phyloP scores from a whole-genome alignment of 192 early-diverging fungal species.

The Coemansia sp. region DNA sequence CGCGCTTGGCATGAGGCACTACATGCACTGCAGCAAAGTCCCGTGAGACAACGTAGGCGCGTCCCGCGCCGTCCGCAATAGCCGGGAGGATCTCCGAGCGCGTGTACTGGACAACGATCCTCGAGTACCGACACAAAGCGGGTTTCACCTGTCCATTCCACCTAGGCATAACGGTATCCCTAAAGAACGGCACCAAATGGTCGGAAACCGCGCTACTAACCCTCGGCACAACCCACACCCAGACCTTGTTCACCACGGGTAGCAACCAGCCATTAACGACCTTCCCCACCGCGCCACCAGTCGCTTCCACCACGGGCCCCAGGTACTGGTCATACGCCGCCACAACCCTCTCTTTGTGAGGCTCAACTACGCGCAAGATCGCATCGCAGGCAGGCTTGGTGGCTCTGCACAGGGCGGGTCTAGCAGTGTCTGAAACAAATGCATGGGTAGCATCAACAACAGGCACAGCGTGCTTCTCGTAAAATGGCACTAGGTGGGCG shows the following conservation, averaged over 20 bases:
- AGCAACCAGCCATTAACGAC: conserved; percentile 10
- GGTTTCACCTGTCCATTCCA: conserved; percentile 46
- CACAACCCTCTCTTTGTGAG: conserved; percentile 15
- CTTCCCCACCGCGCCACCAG: neutral
- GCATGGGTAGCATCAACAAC: conserved; percentile 9
- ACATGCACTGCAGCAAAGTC: conserved; percentile 28
- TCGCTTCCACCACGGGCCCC: conserved; percentile 26
- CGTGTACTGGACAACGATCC: conserved; percentile 30
- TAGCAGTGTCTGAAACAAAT: conserved; percentile 24
- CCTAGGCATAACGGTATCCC: conserved; percentile 31
- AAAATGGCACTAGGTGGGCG: conserved; percentile 51
- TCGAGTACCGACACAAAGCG: conserved; percentile 25
- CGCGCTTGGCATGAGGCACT: conserved; percentile 27
- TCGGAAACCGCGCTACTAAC: conserved; percentile 21
- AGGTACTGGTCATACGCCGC: conserved; percentile 18
- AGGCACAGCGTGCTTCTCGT: conserved; percentile 37
- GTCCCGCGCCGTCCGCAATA: conserved; percentile 26
- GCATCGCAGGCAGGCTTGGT: conserved; percentile 24
- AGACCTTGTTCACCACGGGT: conserved; percentile 6
- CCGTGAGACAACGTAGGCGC: conserved; percentile 4
- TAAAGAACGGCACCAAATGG: conserved; percentile 36
- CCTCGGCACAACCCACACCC: conserved; percentile 24
- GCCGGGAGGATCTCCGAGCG: conserved; percentile 32
- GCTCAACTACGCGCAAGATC: conserved; percentile 17
- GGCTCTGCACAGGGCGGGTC: conserved; percentile 20